Evolutionary conservation across 441 rosid genomes (phyloP).

Genomic region (Gossypium gossypioides): DNA sequence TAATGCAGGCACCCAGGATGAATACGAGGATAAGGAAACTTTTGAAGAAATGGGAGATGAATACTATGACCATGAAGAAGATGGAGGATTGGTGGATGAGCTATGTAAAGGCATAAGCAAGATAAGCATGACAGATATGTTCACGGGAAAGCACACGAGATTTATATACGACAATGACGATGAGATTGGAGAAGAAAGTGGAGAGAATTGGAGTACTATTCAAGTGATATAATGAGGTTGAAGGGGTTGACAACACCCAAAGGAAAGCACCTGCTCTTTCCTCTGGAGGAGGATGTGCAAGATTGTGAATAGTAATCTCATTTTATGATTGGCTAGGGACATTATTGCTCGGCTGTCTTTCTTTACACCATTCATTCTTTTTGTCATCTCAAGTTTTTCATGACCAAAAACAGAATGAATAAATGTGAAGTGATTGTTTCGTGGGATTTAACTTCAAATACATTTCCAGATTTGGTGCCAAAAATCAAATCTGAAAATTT

Average conservation of each 20-base stretch:
- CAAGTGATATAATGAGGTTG: slow-evolving; percentile 28
- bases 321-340: not conserved
- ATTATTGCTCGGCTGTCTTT: not conserved
- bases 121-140: slow-evolving; percentile 28
- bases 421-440: too few relatives aligned
- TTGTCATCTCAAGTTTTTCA: too few relatives aligned
- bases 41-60: slow-evolving; percentile 19
- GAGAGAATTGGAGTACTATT: not conserved
- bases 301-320: not conserved
- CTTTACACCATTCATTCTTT: not conserved
- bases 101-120: slow-evolving; percentile 45
- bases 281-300: slow-evolving; percentile 15
- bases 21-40: slow-evolving; percentile 32
- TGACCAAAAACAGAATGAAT: too few relatives aligned
- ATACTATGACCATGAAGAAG: slow-evolving; percentile 17
- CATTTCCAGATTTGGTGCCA: not conserved
- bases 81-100: slow-evolving; percentile 24
- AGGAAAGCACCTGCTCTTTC: slow-evolving; percentile 58
- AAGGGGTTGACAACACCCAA: slow-evolving; percentile 61
- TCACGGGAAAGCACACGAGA: slow-evolving; percentile 51
- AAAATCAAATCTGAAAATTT: not conserved
- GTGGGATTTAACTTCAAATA: not conserved
- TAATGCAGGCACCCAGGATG: slow-evolving; percentile 44
- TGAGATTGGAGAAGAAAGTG: slow-evolving; percentile 31
- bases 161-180: slow-evolving; percentile 64